These are phyloP conservation scores for Ceratobasidium sp. DNA, from an alignment of 1,284 basidiomycete genomes.

Conservation along the genomic window DNA sequence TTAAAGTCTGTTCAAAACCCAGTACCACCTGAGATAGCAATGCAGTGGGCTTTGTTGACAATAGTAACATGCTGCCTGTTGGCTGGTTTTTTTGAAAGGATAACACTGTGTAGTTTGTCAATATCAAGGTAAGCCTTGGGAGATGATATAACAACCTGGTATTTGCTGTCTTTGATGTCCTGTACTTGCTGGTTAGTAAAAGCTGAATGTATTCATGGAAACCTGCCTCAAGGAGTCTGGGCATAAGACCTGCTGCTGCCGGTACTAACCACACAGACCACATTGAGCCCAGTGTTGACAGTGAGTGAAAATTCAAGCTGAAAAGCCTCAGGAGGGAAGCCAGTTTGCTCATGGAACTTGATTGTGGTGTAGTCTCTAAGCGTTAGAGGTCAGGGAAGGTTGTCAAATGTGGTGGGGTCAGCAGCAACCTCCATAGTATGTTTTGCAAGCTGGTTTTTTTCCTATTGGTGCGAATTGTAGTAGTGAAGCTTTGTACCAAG, in stretches of 20 bases:
- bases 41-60: not conserved
- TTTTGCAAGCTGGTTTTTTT: not conserved
- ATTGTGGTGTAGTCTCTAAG: not conserved
- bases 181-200: not conserved
- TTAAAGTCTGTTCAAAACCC: not conserved
- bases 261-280: conserved; percentile 11
- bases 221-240: not conserved
- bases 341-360: not conserved
- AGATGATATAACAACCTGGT: not conserved
- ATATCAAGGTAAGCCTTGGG: not conserved
- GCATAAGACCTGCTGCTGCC: not conserved
- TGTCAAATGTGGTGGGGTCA: not conserved
- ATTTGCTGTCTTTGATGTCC: not conserved
- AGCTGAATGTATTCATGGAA: not conserved
- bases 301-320: not conserved
- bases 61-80: not conserved
- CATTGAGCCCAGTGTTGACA: not conserved
- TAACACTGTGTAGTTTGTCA: not conserved
- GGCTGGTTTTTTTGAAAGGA: not conserved
- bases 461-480: not conserved
- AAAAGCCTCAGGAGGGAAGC: not conserved
- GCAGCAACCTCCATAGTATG: not conserved
- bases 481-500: not conserved
- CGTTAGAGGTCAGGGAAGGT: not conserved
- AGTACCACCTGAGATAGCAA: not conserved